Evolutionary conservation across 495 filamentous ascomycete genomes (phyloP).

Genomic region (Oleoguttula mirabilis): DNA sequence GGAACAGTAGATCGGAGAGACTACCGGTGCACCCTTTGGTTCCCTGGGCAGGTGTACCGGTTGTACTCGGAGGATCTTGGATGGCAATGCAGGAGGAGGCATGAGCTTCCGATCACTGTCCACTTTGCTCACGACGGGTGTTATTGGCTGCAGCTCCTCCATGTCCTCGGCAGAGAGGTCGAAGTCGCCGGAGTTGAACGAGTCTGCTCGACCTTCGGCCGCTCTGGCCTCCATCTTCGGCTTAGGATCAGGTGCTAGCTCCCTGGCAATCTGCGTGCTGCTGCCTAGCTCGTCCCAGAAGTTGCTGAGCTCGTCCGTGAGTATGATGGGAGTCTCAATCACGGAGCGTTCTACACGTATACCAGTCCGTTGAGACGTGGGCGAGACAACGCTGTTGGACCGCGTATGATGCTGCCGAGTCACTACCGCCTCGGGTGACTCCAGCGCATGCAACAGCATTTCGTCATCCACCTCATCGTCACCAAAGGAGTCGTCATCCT

Average conservation of each 20-base stretch:
- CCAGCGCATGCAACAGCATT: constrained; percentile 7
- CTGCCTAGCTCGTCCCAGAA: constrained; percentile 27
- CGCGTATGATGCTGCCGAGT: neutral
- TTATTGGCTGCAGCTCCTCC: constrained; percentile 11
- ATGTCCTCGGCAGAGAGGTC: constrained; percentile 21
- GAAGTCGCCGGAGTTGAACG: constrained; percentile 11
- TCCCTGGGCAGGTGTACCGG: neutral
- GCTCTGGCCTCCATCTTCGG: neutral
- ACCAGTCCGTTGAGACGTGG: too few species aligned
- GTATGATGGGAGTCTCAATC: neutral
- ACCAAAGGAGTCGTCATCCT: constrained; percentile 10
- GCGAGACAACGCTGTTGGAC: neutral
- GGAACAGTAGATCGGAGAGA: neutral
- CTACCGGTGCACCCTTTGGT: too few species aligned
- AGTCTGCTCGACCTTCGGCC: neutral
- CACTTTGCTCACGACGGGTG: neutral
- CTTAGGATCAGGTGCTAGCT: constrained; percentile 15
- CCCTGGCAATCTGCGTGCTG: constrained; percentile 28
- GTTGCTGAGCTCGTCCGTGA: constrained; percentile 5
- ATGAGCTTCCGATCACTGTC: constrained; percentile 2
- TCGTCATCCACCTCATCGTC: constrained; percentile 18
- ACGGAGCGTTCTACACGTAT: too few species aligned
- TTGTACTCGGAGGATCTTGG: neutral
- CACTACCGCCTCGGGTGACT: neutral
- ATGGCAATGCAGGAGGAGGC: constrained; percentile 8